Evolutionary conservation across 208 protist genomes (phyloP), one percentile per base, ranked within the genome.

Genomic region (Naegleria fowleri): DNA sequence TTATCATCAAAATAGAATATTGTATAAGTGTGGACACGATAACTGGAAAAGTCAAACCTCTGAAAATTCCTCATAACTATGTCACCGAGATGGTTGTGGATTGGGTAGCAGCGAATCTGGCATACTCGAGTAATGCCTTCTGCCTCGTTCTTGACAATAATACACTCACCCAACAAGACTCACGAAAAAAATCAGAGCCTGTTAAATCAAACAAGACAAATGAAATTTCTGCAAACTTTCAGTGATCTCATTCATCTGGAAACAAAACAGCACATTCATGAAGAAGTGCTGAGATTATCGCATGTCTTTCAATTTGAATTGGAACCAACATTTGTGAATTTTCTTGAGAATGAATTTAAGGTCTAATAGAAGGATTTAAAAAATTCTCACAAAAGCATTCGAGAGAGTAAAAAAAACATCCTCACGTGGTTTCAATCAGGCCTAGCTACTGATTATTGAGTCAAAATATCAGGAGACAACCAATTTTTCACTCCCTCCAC

Each of bases 1-100:
- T 0, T 33, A 79, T 79, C 67, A 79, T 79, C 67, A 79, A 79
- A 79, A 79, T 36, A 79, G 67, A 79, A 79, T 79, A 79, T 79
- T 79, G 67, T 7, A 36, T 79, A 15, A 36, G 6, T 36, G 19
- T 25, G 19, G 67, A 79, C 36, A 25, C 6, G 6, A 15, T 25
- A 1, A 29, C 7, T 79, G 67, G 67, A 36, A 9, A 25, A 25
- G 25, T 79, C 16, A 79, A 79, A 79, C 25, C 67, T 36, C 0
- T 79, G 67, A 79, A 33, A 36, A 79, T 79, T 7, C 67, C 67
- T 36, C 19, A 36, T 0, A 36, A 33, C 1, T 79, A 79, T 79
- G 67, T 79, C n/a, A 79, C 67, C 6, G 67, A 79, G n/a, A 36
- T 79, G 67, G 9, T 79, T 79, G 67, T 79, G 2, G 67, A 79